Evolutionary conservation across 2,329 filamentous ascomycete species (phyloP), one percentile per base, ranked within the genome.

Genomic region (Sarocladium strictum): DNA sequence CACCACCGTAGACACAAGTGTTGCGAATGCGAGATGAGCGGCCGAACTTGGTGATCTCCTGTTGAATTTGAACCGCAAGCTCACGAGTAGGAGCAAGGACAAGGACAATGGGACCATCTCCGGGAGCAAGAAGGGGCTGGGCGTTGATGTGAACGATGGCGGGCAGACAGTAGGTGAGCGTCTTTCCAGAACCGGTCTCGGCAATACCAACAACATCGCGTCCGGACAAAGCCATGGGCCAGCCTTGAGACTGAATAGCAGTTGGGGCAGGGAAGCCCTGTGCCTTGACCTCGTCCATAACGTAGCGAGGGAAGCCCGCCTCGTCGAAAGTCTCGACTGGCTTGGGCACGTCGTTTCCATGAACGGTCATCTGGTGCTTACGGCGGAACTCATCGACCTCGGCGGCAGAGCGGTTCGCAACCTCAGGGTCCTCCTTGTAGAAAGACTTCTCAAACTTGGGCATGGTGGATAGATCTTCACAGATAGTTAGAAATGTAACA

Each of bases 91-190:
- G 94, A 38, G 94, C 94, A 49, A 99, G 85, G 59, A 99, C 90
- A 56, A 99, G 83, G 57, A 97, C 94, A 62, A 99, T 99, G 37
- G 94, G 94, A 52, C 94, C 94, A 67, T 97, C 94, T 57, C 94
- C 94, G 37, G 90, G 93, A 24, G 92, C 89, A 59, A 99, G 85
- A 43, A 99, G 89, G 63, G 94, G 94, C 75, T 99, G 94, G 49
- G 94, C 94, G 75, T 99, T 97, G 81, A 99, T 99, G 81, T 99
- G 94, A 58, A 99, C 94, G 63, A 99, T 99, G 55, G 94, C 90
- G 56, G 94, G 94, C 63, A 99, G 84, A 75, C 93, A 97, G 79
- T 99, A 99, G 53, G 92, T 97, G 62, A 99, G 81, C 3, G 94
- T 99, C 86, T 99, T 99, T 80, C 94, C 94, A 61, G 94, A 99